phyloP scores from a whole-genome alignment of 805 yeast species.

The Wickerhamomyces sydowiorum region DNA sequence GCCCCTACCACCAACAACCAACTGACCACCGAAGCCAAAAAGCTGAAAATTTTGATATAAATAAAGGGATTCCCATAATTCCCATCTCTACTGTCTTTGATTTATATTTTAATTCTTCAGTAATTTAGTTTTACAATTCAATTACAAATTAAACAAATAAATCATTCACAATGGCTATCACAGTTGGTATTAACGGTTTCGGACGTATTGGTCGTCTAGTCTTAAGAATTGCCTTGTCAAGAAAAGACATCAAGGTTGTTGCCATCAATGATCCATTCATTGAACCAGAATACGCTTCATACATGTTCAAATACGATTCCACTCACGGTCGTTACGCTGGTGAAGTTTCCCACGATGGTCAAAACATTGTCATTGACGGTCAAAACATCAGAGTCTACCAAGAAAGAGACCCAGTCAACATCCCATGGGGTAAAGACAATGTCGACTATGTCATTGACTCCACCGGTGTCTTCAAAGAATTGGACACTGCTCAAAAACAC shows the following conservation, averaged over 20 bases:
- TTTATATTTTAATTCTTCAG: neutral
- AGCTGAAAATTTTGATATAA: too few species aligned
- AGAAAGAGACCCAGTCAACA: constrained; percentile 61
- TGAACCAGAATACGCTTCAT: constrained; percentile 62
- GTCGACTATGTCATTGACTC: constrained; percentile 65
- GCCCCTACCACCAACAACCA: neutral
- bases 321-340: constrained; percentile 63
- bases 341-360: constrained; percentile 49
- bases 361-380: constrained; percentile 49
- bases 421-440: constrained; percentile 62
- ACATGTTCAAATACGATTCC: constrained; percentile 72
- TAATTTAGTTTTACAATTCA: neutral
- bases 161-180: constrained; percentile 36
- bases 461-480: constrained; percentile 66
- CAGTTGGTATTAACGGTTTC: constrained; percentile 67
- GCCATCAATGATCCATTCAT: constrained; percentile 70
- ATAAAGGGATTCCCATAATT: neutral
- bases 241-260: constrained; percentile 50
- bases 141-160: neutral
- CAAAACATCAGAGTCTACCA: constrained; percentile 44
- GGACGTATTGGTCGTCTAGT: constrained; percentile 71
- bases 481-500: constrained; percentile 64
- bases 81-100: neutral
- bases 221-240: constrained; percentile 51
- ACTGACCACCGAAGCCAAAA: neutral